phyloP scores from a whole-genome alignment of 805 yeast species.

The Candida michaelii region DNA sequence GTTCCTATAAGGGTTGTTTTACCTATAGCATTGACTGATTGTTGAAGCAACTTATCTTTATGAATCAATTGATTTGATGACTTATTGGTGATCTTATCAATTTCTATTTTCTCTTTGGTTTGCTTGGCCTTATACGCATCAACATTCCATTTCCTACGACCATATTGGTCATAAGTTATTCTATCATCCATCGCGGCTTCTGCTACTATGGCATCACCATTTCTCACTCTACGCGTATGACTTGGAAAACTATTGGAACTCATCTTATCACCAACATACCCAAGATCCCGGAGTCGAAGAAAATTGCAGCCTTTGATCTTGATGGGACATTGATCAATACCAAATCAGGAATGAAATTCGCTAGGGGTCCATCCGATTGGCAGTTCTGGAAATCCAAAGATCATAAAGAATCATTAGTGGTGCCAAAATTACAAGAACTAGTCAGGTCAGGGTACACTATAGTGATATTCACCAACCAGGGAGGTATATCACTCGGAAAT shows the following conservation, averaged over 20 bases:
- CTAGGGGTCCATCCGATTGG: conserved; percentile 73
- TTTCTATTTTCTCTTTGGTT: conserved; percentile 16
- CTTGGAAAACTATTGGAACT: conserved; percentile 32
- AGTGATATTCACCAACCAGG: conserved; percentile 87
- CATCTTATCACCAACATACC: conserved; percentile 37
- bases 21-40: conserved; percentile 33
- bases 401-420: conserved; percentile 19
- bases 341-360: conserved; percentile 59
- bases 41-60: conserved; percentile 29
- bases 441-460: conserved; percentile 34
- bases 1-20: conserved; percentile 33
- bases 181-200: conserved; percentile 1
- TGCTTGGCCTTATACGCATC: conserved; percentile 54
- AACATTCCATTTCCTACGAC: conserved; percentile 72
- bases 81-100: conserved; percentile 8
- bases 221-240: conserved; percentile 3
- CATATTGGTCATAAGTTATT: conserved; percentile 43
- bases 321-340: conserved; percentile 78
- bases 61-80: conserved; percentile 24
- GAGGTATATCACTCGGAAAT: conserved; percentile 51
- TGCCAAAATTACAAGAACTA: conserved; percentile 23
- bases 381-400: conserved; percentile 34
- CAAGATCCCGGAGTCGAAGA: conserved; percentile 16
- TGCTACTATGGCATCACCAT: background rate
- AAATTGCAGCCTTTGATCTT: conserved; percentile 76